These are phyloP conservation scores for Schwanniomyces occidentalis DNA, from an alignment of 805 yeast species.

Conservation along the genomic window DNA sequence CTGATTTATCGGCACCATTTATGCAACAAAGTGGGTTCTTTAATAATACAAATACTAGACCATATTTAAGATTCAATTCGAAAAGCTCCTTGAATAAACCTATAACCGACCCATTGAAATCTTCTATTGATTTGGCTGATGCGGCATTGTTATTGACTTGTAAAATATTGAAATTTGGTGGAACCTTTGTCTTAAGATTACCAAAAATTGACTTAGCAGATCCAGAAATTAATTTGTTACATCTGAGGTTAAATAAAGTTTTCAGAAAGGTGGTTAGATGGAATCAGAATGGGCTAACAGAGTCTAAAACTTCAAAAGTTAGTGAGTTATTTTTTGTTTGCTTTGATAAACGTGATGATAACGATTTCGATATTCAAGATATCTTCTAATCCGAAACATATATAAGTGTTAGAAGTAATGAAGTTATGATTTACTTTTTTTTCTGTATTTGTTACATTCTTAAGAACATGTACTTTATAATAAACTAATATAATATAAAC, in stretches of 20 bases:
- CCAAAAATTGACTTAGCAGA: slow-evolving; percentile 24
- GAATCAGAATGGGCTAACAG: slow-evolving; percentile 10
- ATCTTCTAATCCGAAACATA: background rate
- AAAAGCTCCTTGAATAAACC: slow-evolving; percentile 27
- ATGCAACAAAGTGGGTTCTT: slow-evolving; percentile 38
- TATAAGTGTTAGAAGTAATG: background rate
- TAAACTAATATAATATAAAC: too few relatives aligned
- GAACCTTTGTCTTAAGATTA: slow-evolving; percentile 33
- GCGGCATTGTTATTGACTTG: slow-evolving; percentile 36
- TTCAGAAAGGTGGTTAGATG: slow-evolving; percentile 27
- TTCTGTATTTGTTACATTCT: background rate
- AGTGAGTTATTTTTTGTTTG: slow-evolving; percentile 31
- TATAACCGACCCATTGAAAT: slow-evolving; percentile 22
- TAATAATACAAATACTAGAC: slow-evolving; percentile 36
- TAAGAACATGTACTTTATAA: too few relatives aligned
- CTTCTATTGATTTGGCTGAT: slow-evolving; percentile 41
- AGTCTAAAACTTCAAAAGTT: slow-evolving; percentile 1
- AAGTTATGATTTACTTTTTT: background rate
- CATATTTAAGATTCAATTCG: slow-evolving; percentile 29
- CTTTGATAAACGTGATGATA: slow-evolving; percentile 20
- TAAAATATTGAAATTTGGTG: slow-evolving; percentile 26
- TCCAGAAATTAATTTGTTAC: slow-evolving; percentile 27
- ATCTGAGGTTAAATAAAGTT: slow-evolving; percentile 21
- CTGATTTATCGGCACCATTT: slow-evolving; percentile 36
- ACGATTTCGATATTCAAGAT: slow-evolving; percentile 6